Evolutionary conservation across 352 stramenopile genomes (phyloP), one percentile per base, ranked within the genome.

Genomic region (Albugo laibachii): DNA sequence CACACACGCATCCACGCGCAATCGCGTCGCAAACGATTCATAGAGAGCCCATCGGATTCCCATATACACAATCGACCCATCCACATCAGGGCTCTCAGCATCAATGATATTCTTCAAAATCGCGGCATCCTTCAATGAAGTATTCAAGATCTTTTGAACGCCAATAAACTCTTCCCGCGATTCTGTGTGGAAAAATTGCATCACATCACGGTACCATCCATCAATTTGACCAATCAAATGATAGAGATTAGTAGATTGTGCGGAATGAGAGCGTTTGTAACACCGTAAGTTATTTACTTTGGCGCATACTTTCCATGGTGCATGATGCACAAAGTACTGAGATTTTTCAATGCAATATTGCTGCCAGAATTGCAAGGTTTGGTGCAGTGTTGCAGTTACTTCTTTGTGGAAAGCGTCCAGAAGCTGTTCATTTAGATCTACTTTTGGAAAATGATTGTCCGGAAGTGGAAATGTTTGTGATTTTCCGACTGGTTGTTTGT

Each of bases 381-480:
- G 16, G 3, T 43, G 38, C 38, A 43, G 8, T 10, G 20, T 24
- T 8, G 38, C 8, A 24, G 3, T 8, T 8, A 43, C 20, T 19
- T 24, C 16, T 43, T 19, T 8, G 3, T 24, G 38, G 8, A 10
- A 43, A 10, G 20, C 38, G 3, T 24, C 16, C 3, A 43, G 16
- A 19, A 24, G 3, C 20, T 24, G 38, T 8, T 43, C 8, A 43
- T 43, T 8, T 39, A 77, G 39, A 20, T 51, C 43, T 14, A 77
- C 54, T 19, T 54, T 53, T 27, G 63, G 53, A 44, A 77, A 77
- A 40, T 59, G 66, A 47, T 52, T 53, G 18, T 66, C 59, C 2
- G 63, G 61, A 31, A 77, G 48, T 13, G 65, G 65, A 50, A 69
- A 76, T 1, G 59, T 24, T 10, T 8, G 38, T 43, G 8, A 24